Evolutionary conservation across 306 rosid species (phyloP), one percentile per base, ranked within the genome.

Genomic region (Vigna reflexopilosa): DNA sequence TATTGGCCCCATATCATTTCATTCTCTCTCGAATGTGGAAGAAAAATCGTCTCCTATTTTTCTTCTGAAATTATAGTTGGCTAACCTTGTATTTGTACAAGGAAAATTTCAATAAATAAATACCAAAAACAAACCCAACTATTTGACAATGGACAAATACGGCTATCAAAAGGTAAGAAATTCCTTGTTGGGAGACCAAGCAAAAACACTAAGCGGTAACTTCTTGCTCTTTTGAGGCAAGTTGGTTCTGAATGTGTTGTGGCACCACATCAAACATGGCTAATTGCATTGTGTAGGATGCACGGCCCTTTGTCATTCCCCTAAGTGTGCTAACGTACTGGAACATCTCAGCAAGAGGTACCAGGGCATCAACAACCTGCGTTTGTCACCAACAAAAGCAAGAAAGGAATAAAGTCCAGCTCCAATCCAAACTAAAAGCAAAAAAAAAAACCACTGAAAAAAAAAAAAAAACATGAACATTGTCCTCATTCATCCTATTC

Each of bases 271-370:
- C 98, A 65, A 95, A 95, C 86, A 85, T 88, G 57, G 89, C 98
- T 74, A 95, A 81, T 61, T 95, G 99, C 99, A 95, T 95, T 7
- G 88, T 77, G 85, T 95, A 95, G 4, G 99, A 95, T 4, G 99
- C 99, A 75, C 99, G 96, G 5, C 99, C 99, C 87, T 95, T 95
- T 19, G 98, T 95, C 98, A 95, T 95, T 14, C 98, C 97, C 83
- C 99, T 83, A 0, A 93, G 90, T 3, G 99, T 95, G 61, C 99
- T 95, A 0, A 95, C 98, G 20, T 92, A 95, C 73, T 92, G 99
- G 70, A 95, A 95, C 99, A 95, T 95, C 89, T 95, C 99, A 1
- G 98, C 97, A 65, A 95, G 91, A 17, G 98, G 99, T 78, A 95
- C 98, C 56, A 88, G 72, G 2, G 94, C 5, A 86, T 95, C 99